Conservation (phyloP, 768 basidiomycete species). For the Clathrus columnatus region DNA sequence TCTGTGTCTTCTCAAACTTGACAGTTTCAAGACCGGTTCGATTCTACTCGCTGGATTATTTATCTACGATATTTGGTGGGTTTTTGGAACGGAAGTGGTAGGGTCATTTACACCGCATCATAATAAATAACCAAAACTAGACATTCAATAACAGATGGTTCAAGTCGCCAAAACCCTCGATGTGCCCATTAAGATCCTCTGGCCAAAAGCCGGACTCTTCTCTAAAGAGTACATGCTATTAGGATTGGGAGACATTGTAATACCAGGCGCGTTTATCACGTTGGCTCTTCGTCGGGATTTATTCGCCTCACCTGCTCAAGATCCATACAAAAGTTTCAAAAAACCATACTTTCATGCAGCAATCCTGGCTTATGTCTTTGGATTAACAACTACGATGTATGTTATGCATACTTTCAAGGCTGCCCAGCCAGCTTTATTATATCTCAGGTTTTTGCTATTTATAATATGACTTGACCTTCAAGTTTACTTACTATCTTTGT, state of each 20-base stretch:
- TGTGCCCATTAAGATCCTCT: constrained; percentile 88
- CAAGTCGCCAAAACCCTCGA: constrained; percentile 86
- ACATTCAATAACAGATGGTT: constrained; percentile 58
- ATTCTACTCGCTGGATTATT: constrained; percentile 80
- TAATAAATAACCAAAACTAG: neutral
- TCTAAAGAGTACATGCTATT: constrained; percentile 74
- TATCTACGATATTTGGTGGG: constrained; percentile 93
- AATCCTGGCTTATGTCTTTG: constrained; percentile 63
- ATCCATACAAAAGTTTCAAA: constrained; percentile 29
- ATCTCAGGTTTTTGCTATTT: constrained; percentile 53
- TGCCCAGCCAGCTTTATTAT: constrained; percentile 89
- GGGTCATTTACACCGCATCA: constrained; percentile 22
- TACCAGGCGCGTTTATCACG: constrained; percentile 65
- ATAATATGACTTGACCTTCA: neutral
- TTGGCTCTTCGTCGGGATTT: constrained; percentile 83
- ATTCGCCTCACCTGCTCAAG: constrained; percentile 30
- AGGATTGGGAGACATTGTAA: constrained; percentile 81
- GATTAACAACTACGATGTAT: constrained; percentile 65
- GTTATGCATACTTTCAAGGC: constrained; percentile 73
- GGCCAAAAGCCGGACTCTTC: constrained; percentile 60
- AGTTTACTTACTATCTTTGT: neutral
- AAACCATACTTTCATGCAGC: constrained; percentile 73
- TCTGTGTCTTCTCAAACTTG: constrained; percentile 69
- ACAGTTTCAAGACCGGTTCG: constrained; percentile 82
- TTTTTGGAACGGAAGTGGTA: constrained; percentile 81